phyloP scores from a whole-genome alignment of 2,329 filamentous ascomycete species.

The Aureobasidium sp. region DNA sequence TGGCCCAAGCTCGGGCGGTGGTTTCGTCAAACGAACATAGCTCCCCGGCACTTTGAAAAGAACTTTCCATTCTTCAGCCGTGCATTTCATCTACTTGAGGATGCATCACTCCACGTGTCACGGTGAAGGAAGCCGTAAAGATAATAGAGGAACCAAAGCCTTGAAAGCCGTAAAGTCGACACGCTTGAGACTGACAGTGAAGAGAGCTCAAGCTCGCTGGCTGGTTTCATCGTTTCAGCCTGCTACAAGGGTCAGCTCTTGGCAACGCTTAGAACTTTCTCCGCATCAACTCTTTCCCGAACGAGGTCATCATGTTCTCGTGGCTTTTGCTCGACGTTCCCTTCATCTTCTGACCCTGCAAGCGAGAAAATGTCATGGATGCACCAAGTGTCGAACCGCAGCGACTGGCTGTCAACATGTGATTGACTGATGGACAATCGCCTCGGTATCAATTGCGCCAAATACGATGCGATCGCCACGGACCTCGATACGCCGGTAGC shows the following conservation, averaged over 20 bases:
- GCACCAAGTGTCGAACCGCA: neutral
- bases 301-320: neutral
- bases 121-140: neutral
- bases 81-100: neutral
- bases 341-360: neutral
- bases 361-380: neutral
- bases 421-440: neutral
- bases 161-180: neutral
- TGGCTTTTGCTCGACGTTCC: neutral
- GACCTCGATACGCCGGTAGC: neutral
- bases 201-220: neutral
- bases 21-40: slow-evolving; percentile 9
- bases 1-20: neutral
- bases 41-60: neutral
- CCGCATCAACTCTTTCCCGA: neutral
- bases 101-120: neutral
- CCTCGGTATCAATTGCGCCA: neutral
- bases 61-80: neutral
- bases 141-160: neutral
- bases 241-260: neutral
- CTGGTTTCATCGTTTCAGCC: no score
- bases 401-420: neutral
- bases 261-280: neutral
- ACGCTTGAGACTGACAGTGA: neutral
- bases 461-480: neutral